These are phyloP conservation scores for Discostella stelligeroides DNA, from an alignment of 108 stramenopile genomes.

Conservation along the genomic window DNA sequence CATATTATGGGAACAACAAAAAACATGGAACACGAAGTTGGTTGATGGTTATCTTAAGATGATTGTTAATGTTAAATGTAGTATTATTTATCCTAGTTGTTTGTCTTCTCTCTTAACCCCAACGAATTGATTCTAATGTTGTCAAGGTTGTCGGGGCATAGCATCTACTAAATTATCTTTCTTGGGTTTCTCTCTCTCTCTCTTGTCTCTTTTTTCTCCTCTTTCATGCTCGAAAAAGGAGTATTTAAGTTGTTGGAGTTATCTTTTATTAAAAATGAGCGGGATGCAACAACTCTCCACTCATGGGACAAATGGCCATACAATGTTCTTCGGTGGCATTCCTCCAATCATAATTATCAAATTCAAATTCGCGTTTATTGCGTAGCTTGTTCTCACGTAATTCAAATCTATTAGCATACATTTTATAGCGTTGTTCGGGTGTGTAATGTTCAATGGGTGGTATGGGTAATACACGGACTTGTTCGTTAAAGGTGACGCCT, in stretches of 20 bases:
- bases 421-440: constrained; percentile 67
- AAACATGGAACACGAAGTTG: too few relatives aligned
- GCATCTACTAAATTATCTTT: too few relatives aligned
- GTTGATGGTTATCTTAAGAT: too few relatives aligned
- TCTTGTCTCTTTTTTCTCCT: background rate
- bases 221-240: background rate
- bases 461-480: constrained; percentile 81
- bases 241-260: too few relatives aligned
- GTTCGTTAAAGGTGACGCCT: constrained; percentile 50
- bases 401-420: constrained; percentile 82
- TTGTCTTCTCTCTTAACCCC: too few relatives aligned
- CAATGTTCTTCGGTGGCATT: constrained; percentile 85
- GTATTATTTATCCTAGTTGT: too few relatives aligned
- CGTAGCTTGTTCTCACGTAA: constrained; percentile 76
- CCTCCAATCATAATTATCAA: constrained; percentile 85
- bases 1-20: too few relatives aligned
- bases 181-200: background rate
- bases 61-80: too few relatives aligned
- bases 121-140: too few relatives aligned
- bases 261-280: constrained; percentile 40
- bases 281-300: constrained; percentile 84
- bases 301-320: constrained; percentile 80
- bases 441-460: constrained; percentile 80
- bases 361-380: constrained; percentile 81
- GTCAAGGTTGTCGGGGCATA: too few relatives aligned